Conservation (phyloP, 768 basidiomycete genomes). For the Serpula lacrymans region DNA sequence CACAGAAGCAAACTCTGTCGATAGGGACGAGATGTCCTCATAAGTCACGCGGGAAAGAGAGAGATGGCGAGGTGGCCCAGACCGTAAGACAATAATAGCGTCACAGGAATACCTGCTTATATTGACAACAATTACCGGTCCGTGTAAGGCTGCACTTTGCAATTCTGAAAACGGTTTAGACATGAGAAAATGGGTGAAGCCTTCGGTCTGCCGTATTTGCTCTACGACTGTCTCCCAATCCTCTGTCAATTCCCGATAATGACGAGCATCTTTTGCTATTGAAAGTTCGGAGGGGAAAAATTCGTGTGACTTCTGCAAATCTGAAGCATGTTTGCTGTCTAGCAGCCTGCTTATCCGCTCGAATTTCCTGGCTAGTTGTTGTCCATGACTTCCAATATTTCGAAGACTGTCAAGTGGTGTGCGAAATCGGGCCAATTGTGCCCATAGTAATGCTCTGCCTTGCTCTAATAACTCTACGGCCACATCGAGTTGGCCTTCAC, state of each 20-base stretch:
- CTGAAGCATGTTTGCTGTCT: conserved; percentile 8
- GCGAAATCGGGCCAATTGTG: conserved; percentile 15
- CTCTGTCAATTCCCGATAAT: conserved; percentile 17
- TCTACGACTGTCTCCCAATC: conserved; percentile 23
- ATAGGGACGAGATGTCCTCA: background rate
- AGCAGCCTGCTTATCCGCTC: conserved; percentile 16
- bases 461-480: conserved; percentile 36
- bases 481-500: conserved; percentile 11
- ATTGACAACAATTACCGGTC: conserved; percentile 33
- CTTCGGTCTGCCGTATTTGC: conserved; percentile 22
- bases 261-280: conserved; percentile 10
- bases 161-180: conserved; percentile 18
- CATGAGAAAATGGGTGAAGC: conserved; percentile 19
- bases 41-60: conserved; percentile 7
- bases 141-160: conserved; percentile 13
- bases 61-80: conserved; percentile 10
- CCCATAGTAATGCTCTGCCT: conserved; percentile 24
- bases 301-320: background rate
- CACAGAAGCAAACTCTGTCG: conserved; percentile 5
- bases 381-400: conserved; percentile 8
- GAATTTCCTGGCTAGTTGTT: conserved; percentile 16
- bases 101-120: conserved; percentile 18
- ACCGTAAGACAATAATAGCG: conserved; percentile 14
- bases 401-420: conserved; percentile 22
- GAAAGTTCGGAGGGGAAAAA: conserved; percentile 1